Evolutionary conservation across 352 stramenopile species (phyloP), one percentile per base, ranked within the genome.

Genomic region (Globisporangium alternatum): DNA sequence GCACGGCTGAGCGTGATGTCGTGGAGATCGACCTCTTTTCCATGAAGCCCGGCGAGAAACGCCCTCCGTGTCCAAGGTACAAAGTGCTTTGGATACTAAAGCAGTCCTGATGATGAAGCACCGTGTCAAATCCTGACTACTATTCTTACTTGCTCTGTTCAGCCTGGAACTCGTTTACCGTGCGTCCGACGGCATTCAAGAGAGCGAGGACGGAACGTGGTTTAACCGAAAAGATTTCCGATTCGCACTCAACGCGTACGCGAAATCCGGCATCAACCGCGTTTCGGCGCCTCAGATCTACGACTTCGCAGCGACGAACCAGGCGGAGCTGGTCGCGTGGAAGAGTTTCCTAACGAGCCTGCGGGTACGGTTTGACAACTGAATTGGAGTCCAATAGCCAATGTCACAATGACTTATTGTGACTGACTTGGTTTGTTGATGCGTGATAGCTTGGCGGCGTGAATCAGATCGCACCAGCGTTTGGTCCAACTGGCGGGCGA

Each of bases 21-120:
- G 74, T 93, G 10, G 87, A 96, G 72, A 89, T 96, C 22, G 79
- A 93, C 60, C 56, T 96, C 17, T 96, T 94, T 59, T 70, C 74
- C 17, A 92, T 94, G 83, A 87, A 78, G 15, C 75, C 74, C 13
- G 86, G 86, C 25, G 86, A 94, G 65, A 77, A 81, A 57, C 86
- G 86, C 1, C 83, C 86, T 5, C 75, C 81, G 7, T 83, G 82
- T 33, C 83, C 86, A 8, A 78, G 67, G 80, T 93, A 66, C 15
- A 30, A n/a, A 3, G 2, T 30, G 30, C 5, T 19, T 35, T 13
- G 7, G 31, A 13, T n/a, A 39, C 41, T 30, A 9, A 30, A 43
- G 47, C 13, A 21, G 4, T 33, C 9, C 10, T 21, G 13, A 45
- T 25, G 7, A n/a, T 25, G 7, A 56, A 39, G 10, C 19, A 57